Evolutionary conservation across 192 early-diverging fungal genomes (phyloP).

Genomic region (Oehlia diaphana): DNA sequence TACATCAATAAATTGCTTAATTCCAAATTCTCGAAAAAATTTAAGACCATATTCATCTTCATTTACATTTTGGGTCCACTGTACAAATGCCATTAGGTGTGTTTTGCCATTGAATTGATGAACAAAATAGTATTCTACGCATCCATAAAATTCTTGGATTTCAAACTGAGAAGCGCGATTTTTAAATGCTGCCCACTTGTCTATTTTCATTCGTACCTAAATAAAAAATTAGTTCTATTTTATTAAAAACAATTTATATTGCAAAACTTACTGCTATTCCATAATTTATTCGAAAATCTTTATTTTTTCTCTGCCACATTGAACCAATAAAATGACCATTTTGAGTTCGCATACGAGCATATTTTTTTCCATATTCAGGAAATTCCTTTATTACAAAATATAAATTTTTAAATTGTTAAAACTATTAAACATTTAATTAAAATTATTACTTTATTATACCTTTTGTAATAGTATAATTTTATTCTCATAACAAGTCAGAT

Average conservation of each 20-base stretch:
- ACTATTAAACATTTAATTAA: too few relatives aligned
- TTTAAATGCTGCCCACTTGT: slow-evolving; percentile 4
- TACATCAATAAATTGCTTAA: neutral
- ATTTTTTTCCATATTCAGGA: neutral
- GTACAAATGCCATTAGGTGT: neutral
- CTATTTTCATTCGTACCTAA: slow-evolving; percentile 1
- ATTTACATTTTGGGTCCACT: neutral
- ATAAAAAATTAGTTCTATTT: neutral
- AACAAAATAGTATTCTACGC: neutral
- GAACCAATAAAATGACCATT: neutral
- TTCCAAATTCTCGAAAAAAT: neutral
- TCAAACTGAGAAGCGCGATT: neutral
- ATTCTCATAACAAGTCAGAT: neutral
- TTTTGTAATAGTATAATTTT: neutral
- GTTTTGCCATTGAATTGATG: neutral
- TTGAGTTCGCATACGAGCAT: neutral
- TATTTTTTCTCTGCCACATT: neutral
- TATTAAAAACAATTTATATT: neutral
- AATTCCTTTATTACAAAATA: neutral
- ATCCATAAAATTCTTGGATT: neutral
- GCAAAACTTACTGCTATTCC: slow-evolving; percentile 1
- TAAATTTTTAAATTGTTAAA: too few relatives aligned
- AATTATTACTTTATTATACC: neutral
- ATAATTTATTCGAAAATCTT: neutral
- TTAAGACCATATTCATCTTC: neutral